Conservation (phyloP, 2,329 filamentous ascomycete genomes). For the Scedosporium boydii region DNA sequence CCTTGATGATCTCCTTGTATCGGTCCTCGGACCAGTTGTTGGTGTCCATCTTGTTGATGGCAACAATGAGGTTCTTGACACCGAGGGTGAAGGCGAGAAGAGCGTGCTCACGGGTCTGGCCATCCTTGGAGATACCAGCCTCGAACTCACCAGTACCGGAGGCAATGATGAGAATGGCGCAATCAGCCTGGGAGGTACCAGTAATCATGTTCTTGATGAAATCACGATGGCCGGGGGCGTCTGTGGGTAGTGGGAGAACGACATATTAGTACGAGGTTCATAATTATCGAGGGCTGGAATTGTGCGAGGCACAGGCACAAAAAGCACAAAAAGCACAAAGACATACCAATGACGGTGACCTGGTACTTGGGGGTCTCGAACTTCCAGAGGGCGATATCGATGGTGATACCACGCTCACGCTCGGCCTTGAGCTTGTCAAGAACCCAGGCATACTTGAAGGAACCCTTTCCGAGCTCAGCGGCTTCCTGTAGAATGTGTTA, state of each 20-base stretch:
- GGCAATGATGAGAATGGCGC: constrained; percentile 99
- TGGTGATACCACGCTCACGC: constrained; percentile 99
- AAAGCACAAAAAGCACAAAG: neutral
- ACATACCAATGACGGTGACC: constrained; percentile 91
- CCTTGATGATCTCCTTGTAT: constrained; percentile 99
- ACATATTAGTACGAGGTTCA: neutral
- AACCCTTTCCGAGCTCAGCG: constrained; percentile 98
- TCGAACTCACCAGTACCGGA: constrained; percentile 99
- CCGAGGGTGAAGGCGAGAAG: constrained; percentile 99
- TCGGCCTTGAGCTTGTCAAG: constrained; percentile 99
- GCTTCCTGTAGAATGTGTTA: constrained; percentile 62
- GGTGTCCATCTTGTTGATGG: constrained; percentile 99
- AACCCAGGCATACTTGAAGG: constrained; percentile 99
- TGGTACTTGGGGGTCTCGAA: constrained; percentile 98
- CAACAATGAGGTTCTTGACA: constrained; percentile 99
- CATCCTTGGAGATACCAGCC: constrained; percentile 99
- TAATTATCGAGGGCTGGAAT: neutral
- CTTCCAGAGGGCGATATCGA: constrained; percentile 99
- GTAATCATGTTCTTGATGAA: constrained; percentile 99
- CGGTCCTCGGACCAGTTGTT: constrained; percentile 95
- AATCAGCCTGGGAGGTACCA: constrained; percentile 99
- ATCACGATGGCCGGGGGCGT: constrained; percentile 99
- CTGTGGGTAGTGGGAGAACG: constrained; percentile 28
- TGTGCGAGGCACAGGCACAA: neutral
- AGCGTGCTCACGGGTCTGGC: constrained; percentile 99